A percentile compares a stretch with the other conserved stretches of the same genome.
Evolutionary conservation across 352 stramenopile species (phyloP).

Genomic region (Pythium guiyangense): DNA sequence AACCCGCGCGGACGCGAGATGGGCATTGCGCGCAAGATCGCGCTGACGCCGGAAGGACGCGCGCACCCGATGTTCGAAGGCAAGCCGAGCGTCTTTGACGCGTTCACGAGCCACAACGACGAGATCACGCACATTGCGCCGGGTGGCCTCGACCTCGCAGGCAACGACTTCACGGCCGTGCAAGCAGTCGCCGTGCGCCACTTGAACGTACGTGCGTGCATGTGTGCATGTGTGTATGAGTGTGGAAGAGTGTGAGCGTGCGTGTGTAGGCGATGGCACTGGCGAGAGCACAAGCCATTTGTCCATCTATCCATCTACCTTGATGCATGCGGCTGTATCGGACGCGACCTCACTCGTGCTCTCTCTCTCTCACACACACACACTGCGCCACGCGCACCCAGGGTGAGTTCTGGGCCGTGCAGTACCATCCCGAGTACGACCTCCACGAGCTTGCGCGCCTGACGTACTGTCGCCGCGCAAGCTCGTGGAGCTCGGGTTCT

Average conservation of each 20-base stretch:
- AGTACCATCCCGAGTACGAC: no score
- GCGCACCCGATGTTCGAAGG: slow-evolving; percentile 86
- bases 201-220: slow-evolving; percentile 54
- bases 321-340: background rate
- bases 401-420: slow-evolving; percentile 81
- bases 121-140: slow-evolving; percentile 72
- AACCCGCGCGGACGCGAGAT: no score
- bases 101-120: slow-evolving; percentile 81
- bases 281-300: no score
- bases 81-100: slow-evolving; percentile 76
- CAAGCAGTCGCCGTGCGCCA: slow-evolving; percentile 71
- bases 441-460: no score
- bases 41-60: no score
- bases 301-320: background rate
- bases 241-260: no score
- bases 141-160: slow-evolving; percentile 48
- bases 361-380: background rate
- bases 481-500: no score
- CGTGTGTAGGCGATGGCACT: no score
- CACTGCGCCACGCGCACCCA: slow-evolving; percentile 18
- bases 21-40: no score
- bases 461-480: no score
- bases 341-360: background rate
- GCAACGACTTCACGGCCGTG: slow-evolving; percentile 67
- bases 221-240: no score